Base-by-base conservation (phyloP, 768 basidiomycete genomes). In the Gelatoporia subvermispora region DNA sequence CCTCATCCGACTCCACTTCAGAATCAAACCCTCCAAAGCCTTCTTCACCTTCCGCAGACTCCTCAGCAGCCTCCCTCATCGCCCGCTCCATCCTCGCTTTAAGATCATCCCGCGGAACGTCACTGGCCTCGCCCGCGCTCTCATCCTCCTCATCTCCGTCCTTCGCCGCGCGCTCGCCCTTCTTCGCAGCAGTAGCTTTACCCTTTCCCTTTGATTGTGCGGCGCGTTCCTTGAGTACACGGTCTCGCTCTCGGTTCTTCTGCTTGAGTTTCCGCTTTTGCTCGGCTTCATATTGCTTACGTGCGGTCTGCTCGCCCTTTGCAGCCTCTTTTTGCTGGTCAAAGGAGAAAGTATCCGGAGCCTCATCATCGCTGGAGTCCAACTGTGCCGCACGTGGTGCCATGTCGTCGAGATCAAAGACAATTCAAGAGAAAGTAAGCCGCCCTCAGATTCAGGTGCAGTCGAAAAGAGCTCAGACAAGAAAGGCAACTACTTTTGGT, bases 291-390 rank as follows among this genome's bases (percentile, higher is more conserved):
- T 70, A 71, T 43, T 68, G 59, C 49, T 63, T 62, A 0, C 75
- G 53, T 4, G 66, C 66, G n/a, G 65, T 64, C 22, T 71, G 63
- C 41, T 64, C 62, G 35, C 64, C 68, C 50, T 70, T 65, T 8
- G 63, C 70, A 11, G 64, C 54, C 20, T 69, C 69, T 57, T 74
- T 81, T 21, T 78, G 75, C 4, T 68, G 58, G 0, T 66, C 65
- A n/a, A 75, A 73, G 0, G 77, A 66, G 16, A 82, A 57, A 0
- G 74, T 58, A 52, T 81, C 79, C 1, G 81, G 81, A 1, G 71
- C 70, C 1, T 79, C 74, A 25, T 68, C 70, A 43, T 74, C 74
- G 40, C 56, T 60, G 8, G 54, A 53, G n/a, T 41, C 36, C 1
- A 49, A 18, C 9, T 23, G 41, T 1, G 24, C 22, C 23, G 41